Base-by-base conservation (phyloP, 208 protist genomes). In the Tritrichomonas foetus region DNA sequence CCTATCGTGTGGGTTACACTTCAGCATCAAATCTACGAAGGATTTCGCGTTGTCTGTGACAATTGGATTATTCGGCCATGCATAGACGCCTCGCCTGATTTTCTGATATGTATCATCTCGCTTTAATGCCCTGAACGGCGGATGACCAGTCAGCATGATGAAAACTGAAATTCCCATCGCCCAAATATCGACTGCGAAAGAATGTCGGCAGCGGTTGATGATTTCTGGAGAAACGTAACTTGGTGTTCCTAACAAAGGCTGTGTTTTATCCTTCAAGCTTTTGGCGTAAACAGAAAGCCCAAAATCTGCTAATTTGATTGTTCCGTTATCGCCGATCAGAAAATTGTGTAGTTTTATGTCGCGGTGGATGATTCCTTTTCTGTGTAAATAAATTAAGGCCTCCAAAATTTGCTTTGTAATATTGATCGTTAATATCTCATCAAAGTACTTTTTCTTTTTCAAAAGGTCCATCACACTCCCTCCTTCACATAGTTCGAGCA, bases 211-310 rank as follows among this genome's bases (percentile, higher is more conserved):
- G 11, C 92, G 44, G 33, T 95, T 27, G 39, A 96, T 94, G 33
- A 96, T 75, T 92, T 96, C 95, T 25, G 95, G 95, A 9, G 95
- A 94, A 95, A 96, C 96, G 94, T 95, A 96, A 72, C 94, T 94
- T 25, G 95, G 95, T 61, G 95, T 96, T n/a, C 95, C 93, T 14
- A 95, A 72, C 14, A 95, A n/a, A n/a, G 64, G n/a, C 13, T 25
- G 13, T n/a, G 11, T 8, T 16, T 61, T 61, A 61, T 61, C 53
- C n/a, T n/a, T n/a, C 5, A 61, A 5, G 16, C 16, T 16, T 22
- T 61, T 16, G 53, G 16, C 5, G 16, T 61, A 22, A 61, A 61
- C 16, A 61, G 11, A 22, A 22, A 61, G 16, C 11, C 53, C 53
- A 61, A 61, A 61, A 61, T 61, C 53, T 22, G 53, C 5, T 22